These are phyloP conservation scores for Cyclocybe cylindracea DNA, from an alignment of 768 basidiomycete species.

Conservation along the genomic window DNA sequence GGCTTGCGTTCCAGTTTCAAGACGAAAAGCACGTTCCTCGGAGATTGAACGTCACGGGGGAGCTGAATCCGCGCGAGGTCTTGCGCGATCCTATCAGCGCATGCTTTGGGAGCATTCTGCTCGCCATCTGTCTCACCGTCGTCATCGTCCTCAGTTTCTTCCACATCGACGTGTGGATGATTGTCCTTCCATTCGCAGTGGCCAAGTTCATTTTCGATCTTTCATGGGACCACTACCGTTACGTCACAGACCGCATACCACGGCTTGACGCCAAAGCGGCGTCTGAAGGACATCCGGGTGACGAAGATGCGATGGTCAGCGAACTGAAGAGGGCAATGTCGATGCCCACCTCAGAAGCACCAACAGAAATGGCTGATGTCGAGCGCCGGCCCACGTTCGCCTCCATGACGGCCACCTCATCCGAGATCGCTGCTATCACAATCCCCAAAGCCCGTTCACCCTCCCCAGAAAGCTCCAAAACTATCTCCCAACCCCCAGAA, in stretches of 20 bases:
- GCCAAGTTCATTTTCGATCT: slow-evolving; percentile 73
- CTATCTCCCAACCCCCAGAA: neutral
- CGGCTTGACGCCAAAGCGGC: slow-evolving; percentile 10
- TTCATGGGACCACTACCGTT: slow-evolving; percentile 56
- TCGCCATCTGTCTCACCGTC: slow-evolving; percentile 67
- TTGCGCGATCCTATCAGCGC: slow-evolving; percentile 78
- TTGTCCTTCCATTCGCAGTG: slow-evolving; percentile 79
- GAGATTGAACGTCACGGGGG: slow-evolving; percentile 32
- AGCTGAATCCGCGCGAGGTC: slow-evolving; percentile 55
- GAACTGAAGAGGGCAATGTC: slow-evolving; percentile 30
- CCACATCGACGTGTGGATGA: slow-evolving; percentile 79
- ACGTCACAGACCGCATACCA: slow-evolving; percentile 21
- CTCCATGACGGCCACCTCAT: slow-evolving; percentile 12
- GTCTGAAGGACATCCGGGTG: slow-evolving; percentile 9
- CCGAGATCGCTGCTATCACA: slow-evolving; percentile 5
- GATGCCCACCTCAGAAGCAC: slow-evolving; percentile 3
- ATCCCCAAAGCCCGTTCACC: slow-evolving; percentile 1
- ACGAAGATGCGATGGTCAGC: slow-evolving; percentile 25
- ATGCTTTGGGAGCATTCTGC: slow-evolving; percentile 66
- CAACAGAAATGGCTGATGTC: neutral
- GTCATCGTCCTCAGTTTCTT: slow-evolving; percentile 78
- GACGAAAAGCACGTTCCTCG: slow-evolving; percentile 54
- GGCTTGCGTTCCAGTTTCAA: slow-evolving; percentile 62
- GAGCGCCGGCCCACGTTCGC: slow-evolving; percentile 19
- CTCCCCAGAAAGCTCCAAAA: slow-evolving; percentile 2